Conservation (phyloP, 768 basidiomycete species). For the Lepiota venenata region DNA sequence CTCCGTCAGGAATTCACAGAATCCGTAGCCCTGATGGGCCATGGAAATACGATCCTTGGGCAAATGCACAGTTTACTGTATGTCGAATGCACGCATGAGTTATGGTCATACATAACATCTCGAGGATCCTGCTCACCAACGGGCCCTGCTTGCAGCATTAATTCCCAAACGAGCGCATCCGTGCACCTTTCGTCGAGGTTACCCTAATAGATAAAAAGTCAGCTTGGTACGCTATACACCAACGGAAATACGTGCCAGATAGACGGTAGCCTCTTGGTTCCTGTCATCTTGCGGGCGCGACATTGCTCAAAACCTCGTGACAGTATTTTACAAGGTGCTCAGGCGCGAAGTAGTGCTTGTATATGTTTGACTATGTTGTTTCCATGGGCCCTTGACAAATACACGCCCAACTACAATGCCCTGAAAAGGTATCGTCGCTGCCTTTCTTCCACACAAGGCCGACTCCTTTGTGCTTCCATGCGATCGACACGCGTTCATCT, state of each 20-base stretch:
- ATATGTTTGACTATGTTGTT: neutral
- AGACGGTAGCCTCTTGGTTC: conserved; percentile 90
- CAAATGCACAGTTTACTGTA: conserved; percentile 92
- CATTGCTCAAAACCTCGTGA: conserved; percentile 28
- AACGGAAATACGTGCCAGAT: conserved; percentile 48
- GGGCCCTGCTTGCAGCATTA: conserved; percentile 99
- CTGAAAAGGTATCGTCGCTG: too few relatives aligned
- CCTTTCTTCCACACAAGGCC: too few relatives aligned
- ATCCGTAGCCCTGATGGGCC: conserved; percentile 98
- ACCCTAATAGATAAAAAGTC: conserved; percentile 49
- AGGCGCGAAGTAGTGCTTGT: neutral
- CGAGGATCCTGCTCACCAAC: conserved; percentile 63
- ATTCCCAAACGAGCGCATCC: conserved; percentile 94
- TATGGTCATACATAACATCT: neutral
- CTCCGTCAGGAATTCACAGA: conserved; percentile 98
- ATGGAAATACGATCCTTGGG: conserved; percentile 98
- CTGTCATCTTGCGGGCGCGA: conserved; percentile 82
- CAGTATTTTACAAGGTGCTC: neutral
- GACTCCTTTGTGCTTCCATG: too few relatives aligned
- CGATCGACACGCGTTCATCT: too few relatives aligned
- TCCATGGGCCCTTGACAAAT: too few relatives aligned
- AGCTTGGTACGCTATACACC: too few relatives aligned
- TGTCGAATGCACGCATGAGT: neutral
- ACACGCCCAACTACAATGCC: too few relatives aligned
- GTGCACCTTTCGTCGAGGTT: conserved; percentile 95